Evolutionary conservation across 352 stramenopile genomes (phyloP), one percentile per base, ranked within the genome.

Genomic region (Pythium monospermum): DNA sequence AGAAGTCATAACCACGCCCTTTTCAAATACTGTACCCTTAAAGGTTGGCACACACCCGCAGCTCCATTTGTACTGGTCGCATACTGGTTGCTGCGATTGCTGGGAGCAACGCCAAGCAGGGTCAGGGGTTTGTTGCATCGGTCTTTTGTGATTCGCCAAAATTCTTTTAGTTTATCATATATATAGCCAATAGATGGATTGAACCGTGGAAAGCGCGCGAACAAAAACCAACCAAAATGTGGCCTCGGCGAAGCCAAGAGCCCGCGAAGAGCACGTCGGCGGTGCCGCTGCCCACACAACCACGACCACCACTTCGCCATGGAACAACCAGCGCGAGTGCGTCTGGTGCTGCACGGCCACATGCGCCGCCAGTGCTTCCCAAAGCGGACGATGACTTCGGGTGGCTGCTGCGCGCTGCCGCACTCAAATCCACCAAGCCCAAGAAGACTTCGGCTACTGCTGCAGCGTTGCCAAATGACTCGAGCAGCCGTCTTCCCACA

Each of bases 351-450:
- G 28, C 30, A 26, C 6, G n/a, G 18, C 16, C 28, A 10, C 22
- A 35, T 19, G 1, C 26, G 21, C 35, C 32, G 13, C 19, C 43
- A 33, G 36, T 43, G n/a, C 21, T 37, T 12, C 1, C 47, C 6
- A 39, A 38, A 25, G 42, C 40, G 11, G 32, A 26, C 11, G 58
- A 61, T 38, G 46, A 66, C 37, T 60, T 33, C 16, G 46, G 45
- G 4, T 66, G 58, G 58, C 25, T 66, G n/a, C 19, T 66, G 37
- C 58, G 58, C 12, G 58, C 58, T 3, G 42, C 59, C 11, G 59
- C 39, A 23, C 49, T 19, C 19, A 66, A 57, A 36, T n/a, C n/a
- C n/a, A n/a, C n/a, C n/a, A 58, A 61, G 26, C 53, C 49, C 21
- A 53, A 48, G 19, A 61, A 57, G 40, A n/a, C 25, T 1, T 11